These are phyloP conservation scores for Boletus edulis DNA, from an alignment of 768 basidiomycete genomes.

Conservation along the genomic window DNA sequence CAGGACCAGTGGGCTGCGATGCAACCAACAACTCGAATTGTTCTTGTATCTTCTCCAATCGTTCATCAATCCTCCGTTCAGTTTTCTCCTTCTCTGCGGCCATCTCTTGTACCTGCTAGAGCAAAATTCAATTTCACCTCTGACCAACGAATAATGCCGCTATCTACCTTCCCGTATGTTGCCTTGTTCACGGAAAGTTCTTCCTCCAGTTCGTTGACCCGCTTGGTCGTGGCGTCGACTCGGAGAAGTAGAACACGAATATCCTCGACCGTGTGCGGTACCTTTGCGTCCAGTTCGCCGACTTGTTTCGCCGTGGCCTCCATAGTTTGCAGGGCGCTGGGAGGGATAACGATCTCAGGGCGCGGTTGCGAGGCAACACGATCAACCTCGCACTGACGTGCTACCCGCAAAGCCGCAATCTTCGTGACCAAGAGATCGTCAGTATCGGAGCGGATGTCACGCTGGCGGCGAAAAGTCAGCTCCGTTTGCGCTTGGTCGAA, in stretches of 20 bases:
- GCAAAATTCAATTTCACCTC: background rate
- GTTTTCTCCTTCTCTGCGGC: conserved; percentile 9
- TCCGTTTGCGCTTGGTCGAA: conserved; percentile 31
- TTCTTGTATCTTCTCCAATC: conserved; percentile 13
- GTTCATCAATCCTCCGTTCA: conserved; percentile 12
- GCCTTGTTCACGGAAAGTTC: conserved; percentile 19
- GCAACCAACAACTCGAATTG: conserved; percentile 17
- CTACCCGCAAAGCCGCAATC: conserved; percentile 19
- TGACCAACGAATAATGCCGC: background rate
- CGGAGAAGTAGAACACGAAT: conserved; percentile 25
- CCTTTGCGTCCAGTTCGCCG: conserved; percentile 20
- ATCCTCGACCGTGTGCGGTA: conserved; percentile 24
- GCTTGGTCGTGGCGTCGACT: conserved; percentile 20
- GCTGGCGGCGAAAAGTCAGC: conserved; percentile 25
- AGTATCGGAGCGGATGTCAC: conserved; percentile 18
- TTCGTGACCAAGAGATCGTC: conserved; percentile 17
- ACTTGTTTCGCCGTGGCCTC: conserved; percentile 16
- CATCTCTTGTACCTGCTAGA: conserved; percentile 19
- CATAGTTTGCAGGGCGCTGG: conserved; percentile 11
- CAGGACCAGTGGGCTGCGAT: conserved; percentile 1
- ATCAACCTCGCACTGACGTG: conserved; percentile 22
- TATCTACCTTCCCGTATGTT: conserved; percentile 18
- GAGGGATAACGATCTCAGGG: conserved; percentile 22
- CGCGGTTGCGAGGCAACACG: conserved; percentile 11
- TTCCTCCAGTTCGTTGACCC: conserved; percentile 20